Base-by-base conservation (phyloP, 2,329 filamentous ascomycete species). In the Sporothrix inflata region DNA sequence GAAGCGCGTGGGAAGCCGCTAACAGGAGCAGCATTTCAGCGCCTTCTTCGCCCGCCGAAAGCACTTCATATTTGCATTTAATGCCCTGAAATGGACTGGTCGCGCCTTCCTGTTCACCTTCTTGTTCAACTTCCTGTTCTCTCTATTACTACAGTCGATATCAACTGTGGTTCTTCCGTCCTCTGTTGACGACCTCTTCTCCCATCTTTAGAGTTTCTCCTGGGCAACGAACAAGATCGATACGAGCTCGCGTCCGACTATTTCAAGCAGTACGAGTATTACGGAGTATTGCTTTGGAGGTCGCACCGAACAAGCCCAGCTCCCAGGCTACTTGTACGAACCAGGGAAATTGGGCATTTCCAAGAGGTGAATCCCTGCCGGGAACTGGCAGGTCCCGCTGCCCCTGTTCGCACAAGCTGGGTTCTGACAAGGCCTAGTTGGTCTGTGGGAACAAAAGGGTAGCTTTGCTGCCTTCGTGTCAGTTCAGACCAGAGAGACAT, bases 271-370 rank as follows among this genome's bases (percentile, higher is more conserved):
- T 24, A 45, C n/a, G 40, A 47, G 24, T 47, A n/a, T 47, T 47
- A 49, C 24, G 40, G 27, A 6, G 42, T n/a, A 12, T 21, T 38
- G 1, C 9, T 51, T 38, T 9, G 8, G 19, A 57, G 38, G 67
- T 72, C 27, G 60, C 27, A 70, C 60, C 63, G 30, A 69, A 51
- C 34, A 49, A 61, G 66, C 38, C 66, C 67, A 51, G 16, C 30
- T 65, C 27, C 21, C 24, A 63, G 38, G 65, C 61, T 69, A 60
- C 66, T 40, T 30, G 51, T n/a, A 27, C 51, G 24, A 30, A 45
- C 34, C 12, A 61, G 73, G 73, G 73, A 74, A 72, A 74, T 74
- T 74, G 67, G 60, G 51, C 51, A 70, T 60, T 70, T 67, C 70
- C 70, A 60, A 68, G 27, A 65, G n/a, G 16, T 47, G 47, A 47